Evolutionary conservation across 1,284 basidiomycete species (phyloP), one percentile per base, ranked within the genome.

Genomic region (Cutaneotrichosporon spelunceum): DNA sequence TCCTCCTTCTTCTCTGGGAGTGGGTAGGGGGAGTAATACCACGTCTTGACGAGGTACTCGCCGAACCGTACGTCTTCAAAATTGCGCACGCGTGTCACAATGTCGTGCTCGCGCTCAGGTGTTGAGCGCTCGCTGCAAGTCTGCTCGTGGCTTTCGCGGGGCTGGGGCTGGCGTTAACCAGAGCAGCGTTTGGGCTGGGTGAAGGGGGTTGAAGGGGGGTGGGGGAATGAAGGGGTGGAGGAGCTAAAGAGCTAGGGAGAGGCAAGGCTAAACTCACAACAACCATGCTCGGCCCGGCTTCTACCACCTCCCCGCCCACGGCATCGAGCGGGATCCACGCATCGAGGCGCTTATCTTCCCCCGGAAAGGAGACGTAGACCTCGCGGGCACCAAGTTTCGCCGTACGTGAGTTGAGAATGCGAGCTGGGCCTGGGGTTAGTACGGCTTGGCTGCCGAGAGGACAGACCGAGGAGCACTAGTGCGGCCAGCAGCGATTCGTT

Each of bases 1-100:
- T 29, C 26, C 19, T 27, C 11, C 26, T 29, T 21, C 11, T 57
- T 55, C 14, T 29, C 86, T 11, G 82, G 83, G 33, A 89, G 77
- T 16, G 91, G 91, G 73, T 93, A 93, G 1, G 91, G 91, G 2
- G 91, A 93, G 76, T 88, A 91, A 79, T 93, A 92, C 77, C 78
- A 78, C n/a, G 78, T 78, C 47, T 73, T 70, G 58, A 80, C 71
- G 27, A 75, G 64, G 56, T 76, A 78, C 60, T 74, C 72, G 24
- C 74, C 74, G 61, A 77, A 76, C 8, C 78, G 68, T n/a, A 78
- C 78, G 55, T 76, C 72, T 30, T 75, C 75, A 56, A 78, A 80
- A 67, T 80, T 80, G 24, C 76, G 63, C 21, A 77, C 74, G 45
- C 71, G 63, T 3, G 74, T 78, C 65, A 76, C 68, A 3, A 66